A percentile compares a stretch with the other conserved stretches of the same genome.
Conservation (phyloP, 805 yeast species). For the Pichia manshurica region DNA sequence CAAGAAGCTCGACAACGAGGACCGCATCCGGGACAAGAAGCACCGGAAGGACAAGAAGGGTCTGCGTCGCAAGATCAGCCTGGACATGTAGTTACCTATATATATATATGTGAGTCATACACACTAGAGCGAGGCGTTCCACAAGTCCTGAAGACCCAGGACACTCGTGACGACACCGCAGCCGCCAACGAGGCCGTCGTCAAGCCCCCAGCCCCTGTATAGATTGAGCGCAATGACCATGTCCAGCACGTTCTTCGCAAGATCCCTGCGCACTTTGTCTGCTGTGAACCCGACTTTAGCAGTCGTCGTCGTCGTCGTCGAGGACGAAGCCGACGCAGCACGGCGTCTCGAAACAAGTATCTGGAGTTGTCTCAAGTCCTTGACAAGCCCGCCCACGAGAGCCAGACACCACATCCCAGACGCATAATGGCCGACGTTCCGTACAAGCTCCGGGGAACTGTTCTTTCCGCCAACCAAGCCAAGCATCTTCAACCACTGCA, state of each 20-base stretch:
- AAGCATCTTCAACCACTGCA: constrained; percentile 55
- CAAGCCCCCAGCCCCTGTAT: constrained; percentile 50
- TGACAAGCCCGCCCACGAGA: constrained; percentile 54
- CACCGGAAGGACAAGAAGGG: constrained; percentile 21
- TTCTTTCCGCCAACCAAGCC: constrained; percentile 48
- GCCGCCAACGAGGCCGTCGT: constrained; percentile 76
- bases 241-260: constrained; percentile 75
- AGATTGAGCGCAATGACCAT: constrained; percentile 67
- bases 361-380: constrained; percentile 51
- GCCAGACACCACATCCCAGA: constrained; percentile 76
- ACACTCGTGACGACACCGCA: constrained; percentile 81
- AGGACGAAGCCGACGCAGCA: not conserved
- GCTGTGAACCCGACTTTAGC: no score
- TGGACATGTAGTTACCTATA: constrained; percentile 15
- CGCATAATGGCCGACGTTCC: constrained; percentile 50
- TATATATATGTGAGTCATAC: no score
- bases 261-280: constrained; percentile 47
- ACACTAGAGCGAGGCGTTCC: constrained; percentile 43
- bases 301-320: no score
- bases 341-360: constrained; percentile 34
- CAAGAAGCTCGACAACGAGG: constrained; percentile 21
- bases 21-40: constrained; percentile 20
- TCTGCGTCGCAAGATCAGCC: constrained; percentile 15
- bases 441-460: no score
- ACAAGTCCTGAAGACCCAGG: constrained; percentile 68